These are phyloP conservation scores for Suillus ampliporus DNA, from an alignment of 768 basidiomycete genomes.

Conservation along the genomic window DNA sequence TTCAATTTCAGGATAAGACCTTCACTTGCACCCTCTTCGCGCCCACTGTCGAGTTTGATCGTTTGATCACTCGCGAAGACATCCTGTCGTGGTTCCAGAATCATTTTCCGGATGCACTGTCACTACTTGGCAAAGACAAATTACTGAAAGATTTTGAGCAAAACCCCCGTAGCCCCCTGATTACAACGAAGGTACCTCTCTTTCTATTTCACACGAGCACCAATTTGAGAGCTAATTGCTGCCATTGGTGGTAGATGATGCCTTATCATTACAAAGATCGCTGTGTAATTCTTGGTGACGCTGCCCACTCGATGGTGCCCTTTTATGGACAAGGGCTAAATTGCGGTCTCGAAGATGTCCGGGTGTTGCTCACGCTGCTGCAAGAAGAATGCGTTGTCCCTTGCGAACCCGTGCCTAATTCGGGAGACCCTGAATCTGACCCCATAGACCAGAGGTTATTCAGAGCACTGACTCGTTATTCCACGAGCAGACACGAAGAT, in stretches of 20 bases:
- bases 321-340: slow-evolving; percentile 98
- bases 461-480: slow-evolving; percentile 77
- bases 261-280: slow-evolving; percentile 93
- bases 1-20: slow-evolving; percentile 77
- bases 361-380: slow-evolving; percentile 81
- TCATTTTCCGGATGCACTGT: slow-evolving; percentile 89
- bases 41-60: slow-evolving; percentile 77
- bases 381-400: slow-evolving; percentile 69
- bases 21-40: slow-evolving; percentile 98
- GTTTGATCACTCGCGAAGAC: slow-evolving; percentile 59
- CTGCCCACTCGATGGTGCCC: slow-evolving; percentile 98
- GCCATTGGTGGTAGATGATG: slow-evolving; percentile 55
- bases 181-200: slow-evolving; percentile 85
- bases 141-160: slow-evolving; percentile 77
- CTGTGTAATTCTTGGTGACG: slow-evolving; percentile 89
- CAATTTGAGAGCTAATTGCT: slow-evolving; percentile 24
- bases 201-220: slow-evolving; percentile 22
- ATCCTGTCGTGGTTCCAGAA: slow-evolving; percentile 77
- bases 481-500: slow-evolving; percentile 83
- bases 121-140: slow-evolving; percentile 79
- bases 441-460: slow-evolving; percentile 62
- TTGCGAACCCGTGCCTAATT: slow-evolving; percentile 38
- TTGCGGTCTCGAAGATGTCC: slow-evolving; percentile 96
- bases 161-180: slow-evolving; percentile 89
- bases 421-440: slow-evolving; percentile 29